phyloP scores from a whole-genome alignment of 1,284 basidiomycete species.

The Microstroma glucosiphilum region DNA sequence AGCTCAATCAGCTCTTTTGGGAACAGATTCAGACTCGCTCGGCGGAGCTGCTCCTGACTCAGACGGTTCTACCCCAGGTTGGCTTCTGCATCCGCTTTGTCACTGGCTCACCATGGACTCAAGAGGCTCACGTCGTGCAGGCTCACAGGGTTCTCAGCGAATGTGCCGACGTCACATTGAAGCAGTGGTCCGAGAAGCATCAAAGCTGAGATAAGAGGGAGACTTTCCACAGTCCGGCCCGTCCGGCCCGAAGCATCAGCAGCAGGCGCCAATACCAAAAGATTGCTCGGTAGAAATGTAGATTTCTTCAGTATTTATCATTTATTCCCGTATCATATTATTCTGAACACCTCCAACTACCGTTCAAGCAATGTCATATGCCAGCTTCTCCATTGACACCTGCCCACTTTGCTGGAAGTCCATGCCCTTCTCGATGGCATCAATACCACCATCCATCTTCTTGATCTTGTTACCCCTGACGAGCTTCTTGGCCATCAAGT shows the following conservation, averaged over 20 bases:
- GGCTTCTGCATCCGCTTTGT: slow-evolving; percentile 41
- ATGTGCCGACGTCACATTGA: slow-evolving; percentile 15
- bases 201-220: too few species aligned
- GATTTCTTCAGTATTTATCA: not conserved
- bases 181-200: not conserved
- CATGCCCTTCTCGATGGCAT: slow-evolving; percentile 28
- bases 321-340: not conserved
- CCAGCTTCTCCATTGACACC: slow-evolving; percentile 41
- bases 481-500: slow-evolving; percentile 25
- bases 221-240: too few species aligned
- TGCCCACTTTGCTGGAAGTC: slow-evolving; percentile 35
- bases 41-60: slow-evolving; percentile 35
- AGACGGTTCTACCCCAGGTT: slow-evolving; percentile 39
- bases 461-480: slow-evolving; percentile 37
- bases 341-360: not conserved
- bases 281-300: not conserved
- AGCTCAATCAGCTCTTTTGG: slow-evolving; percentile 33
- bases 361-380: slow-evolving; percentile 16
- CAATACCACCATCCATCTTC: slow-evolving; percentile 31
- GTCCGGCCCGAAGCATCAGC: too few species aligned
- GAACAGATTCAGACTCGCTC: slow-evolving; percentile 21
- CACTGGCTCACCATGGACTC: slow-evolving; percentile 32
- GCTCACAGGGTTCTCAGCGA: slow-evolving; percentile 24
- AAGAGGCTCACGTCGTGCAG: slow-evolving; percentile 24
- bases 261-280: too few species aligned